Percentiles rank a stretch among this genome's conserved stretches.
Conservation (phyloP, 805 yeast genomes). For the Ogataea ramenticola region DNA sequence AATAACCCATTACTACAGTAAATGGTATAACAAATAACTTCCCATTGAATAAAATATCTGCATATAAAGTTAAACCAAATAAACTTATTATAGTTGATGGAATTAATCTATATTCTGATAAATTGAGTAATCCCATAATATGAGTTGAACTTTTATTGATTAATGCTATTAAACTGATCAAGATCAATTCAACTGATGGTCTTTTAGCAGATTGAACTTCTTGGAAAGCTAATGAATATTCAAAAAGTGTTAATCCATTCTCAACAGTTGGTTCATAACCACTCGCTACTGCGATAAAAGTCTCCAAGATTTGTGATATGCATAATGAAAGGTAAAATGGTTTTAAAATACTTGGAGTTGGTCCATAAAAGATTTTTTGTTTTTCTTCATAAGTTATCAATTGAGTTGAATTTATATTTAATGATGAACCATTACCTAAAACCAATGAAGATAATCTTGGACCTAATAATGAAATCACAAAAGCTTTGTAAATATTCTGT, state of each 20-base stretch:
- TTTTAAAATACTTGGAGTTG: constrained; percentile 49
- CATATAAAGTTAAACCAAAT: constrained; percentile 41
- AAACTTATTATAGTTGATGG: constrained; percentile 58
- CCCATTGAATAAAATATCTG: constrained; percentile 32
- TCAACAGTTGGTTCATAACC: constrained; percentile 55
- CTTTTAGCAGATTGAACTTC: constrained; percentile 48
- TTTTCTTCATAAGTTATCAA: too few species aligned
- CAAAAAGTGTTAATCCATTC: constrained; percentile 66
- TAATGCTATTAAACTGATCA: constrained; percentile 48
- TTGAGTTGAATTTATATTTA: too few species aligned
- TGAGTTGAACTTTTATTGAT: constrained; percentile 57
- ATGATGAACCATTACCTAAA: too few species aligned
- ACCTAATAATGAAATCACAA: too few species aligned
- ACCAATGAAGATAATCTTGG: too few species aligned
- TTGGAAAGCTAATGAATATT: constrained; percentile 69
- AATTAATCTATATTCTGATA: constrained; percentile 49
- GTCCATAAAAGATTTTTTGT: constrained; percentile 23
- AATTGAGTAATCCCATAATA: constrained; percentile 47
- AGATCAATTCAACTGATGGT: constrained; percentile 47
- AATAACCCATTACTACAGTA: constrained; percentile 48
- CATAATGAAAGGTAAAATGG: constrained; percentile 52
- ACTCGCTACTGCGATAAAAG: constrained; percentile 50
- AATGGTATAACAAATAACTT: constrained; percentile 43
- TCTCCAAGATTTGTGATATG: constrained; percentile 56
- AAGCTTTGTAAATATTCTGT: too few species aligned